Conservation (phyloP, 768 basidiomycete genomes). For the Mycena amicta region DNA sequence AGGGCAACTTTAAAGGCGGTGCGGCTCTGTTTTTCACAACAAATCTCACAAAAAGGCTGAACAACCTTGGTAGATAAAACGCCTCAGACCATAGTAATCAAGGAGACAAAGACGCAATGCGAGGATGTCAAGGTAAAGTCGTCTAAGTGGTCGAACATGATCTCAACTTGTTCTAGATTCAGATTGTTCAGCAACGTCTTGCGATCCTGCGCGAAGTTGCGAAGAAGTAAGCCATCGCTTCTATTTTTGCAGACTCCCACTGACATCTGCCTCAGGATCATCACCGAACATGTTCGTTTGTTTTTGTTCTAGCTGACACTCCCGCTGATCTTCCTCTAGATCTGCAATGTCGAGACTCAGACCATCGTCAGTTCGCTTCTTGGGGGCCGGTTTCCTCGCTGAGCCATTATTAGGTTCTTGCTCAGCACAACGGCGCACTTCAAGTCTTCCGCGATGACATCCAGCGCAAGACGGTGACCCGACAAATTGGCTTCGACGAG, state of each 20-base stretch:
- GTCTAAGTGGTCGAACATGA: too few species aligned
- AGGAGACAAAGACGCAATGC: constrained; percentile 18
- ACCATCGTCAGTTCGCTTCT: constrained; percentile 20
- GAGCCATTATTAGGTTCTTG: constrained; percentile 18
- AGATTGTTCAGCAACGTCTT: constrained; percentile 31
- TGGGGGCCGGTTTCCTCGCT: background rate
- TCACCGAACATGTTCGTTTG: constrained; percentile 25
- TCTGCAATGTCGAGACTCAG: constrained; percentile 35
- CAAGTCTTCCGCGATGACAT: constrained; percentile 26
- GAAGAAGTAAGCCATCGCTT: constrained; percentile 22
- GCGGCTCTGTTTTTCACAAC: constrained; percentile 7
- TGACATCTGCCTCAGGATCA: constrained; percentile 19
- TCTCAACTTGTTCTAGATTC: too few species aligned
- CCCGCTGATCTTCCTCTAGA: background rate
- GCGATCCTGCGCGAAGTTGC: constrained; percentile 31
- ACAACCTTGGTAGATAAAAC: background rate
- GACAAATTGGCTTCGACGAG: constrained; percentile 27
- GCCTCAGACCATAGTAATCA: constrained; percentile 22
- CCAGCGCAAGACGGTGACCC: constrained; percentile 15
- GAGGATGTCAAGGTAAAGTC: too few species aligned
- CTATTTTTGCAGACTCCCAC: background rate
- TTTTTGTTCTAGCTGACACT: background rate
- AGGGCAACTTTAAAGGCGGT: constrained; percentile 21
- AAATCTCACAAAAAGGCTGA: background rate
- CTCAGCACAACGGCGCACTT: constrained; percentile 22